Percentiles rank a stretch among this genome's conserved stretches.
Conservation (phyloP, 139 green algal species). For the Micromonas commoda region DNA sequence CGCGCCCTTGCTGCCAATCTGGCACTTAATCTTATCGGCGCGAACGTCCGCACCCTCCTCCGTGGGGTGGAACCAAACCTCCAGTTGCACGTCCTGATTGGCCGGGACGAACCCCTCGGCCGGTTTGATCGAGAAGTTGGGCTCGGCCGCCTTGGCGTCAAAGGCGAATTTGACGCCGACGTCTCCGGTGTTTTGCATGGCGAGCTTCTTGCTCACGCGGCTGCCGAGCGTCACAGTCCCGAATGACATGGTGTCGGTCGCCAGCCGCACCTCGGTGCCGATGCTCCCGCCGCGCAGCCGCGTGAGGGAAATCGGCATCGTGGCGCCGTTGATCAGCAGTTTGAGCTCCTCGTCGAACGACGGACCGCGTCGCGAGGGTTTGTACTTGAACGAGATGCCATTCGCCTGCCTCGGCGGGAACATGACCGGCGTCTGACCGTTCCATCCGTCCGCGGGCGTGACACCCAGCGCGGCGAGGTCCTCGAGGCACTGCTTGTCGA, state of each 20-base stretch:
- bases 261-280: slow-evolving; percentile 60
- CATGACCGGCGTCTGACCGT: slow-evolving; percentile 43
- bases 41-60: slow-evolving; percentile 52
- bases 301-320: slow-evolving; percentile 47
- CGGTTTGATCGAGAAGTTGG: slow-evolving; percentile 61
- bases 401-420: slow-evolving; percentile 45
- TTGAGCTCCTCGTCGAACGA: slow-evolving; percentile 55
- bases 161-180: slow-evolving; percentile 59
- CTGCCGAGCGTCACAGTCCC: slow-evolving; percentile 58
- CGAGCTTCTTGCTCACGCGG: slow-evolving; percentile 51
- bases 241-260: slow-evolving; percentile 61
- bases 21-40: slow-evolving; percentile 48
- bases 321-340: slow-evolving; percentile 39
- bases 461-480: slow-evolving; percentile 36
- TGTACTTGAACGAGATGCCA: slow-evolving; percentile 45
- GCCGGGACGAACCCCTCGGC: slow-evolving; percentile 54
- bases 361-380: slow-evolving; percentile 39
- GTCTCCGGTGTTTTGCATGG: slow-evolving; percentile 71
- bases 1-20: slow-evolving; percentile 41
- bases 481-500: background rate
- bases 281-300: slow-evolving; percentile 56
- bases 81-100: slow-evolving; percentile 64
- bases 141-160: slow-evolving; percentile 42
- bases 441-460: slow-evolving; percentile 38
- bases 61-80: slow-evolving; percentile 68